Evolutionary conservation across 129 eudicot species (phyloP), one percentile per base, ranked within the genome.

Genomic region (Sambucus nigra): DNA sequence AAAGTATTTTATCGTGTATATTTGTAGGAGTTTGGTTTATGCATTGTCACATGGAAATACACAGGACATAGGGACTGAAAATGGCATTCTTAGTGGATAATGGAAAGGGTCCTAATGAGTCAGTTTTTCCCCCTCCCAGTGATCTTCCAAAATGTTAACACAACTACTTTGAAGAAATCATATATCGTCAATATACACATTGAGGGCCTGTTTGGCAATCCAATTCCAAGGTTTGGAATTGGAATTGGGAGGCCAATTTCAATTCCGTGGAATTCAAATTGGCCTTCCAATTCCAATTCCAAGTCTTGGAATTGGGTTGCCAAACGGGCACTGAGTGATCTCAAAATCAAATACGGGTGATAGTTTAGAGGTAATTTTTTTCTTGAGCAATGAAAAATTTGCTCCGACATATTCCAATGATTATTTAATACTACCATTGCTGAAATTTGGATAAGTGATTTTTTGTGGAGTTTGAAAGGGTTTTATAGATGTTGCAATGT

Each of bases 1-100:
- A n/a, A n/a, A n/a, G n/a, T n/a, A n/a, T n/a, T n/a, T n/a, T n/a
- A n/a, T n/a, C n/a, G n/a, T n/a, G 2, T 19, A 28, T 28, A 59
- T 6, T 52, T 51, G 17, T 35, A 86, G 95, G 93, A 33, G 87
- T 86, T 28, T 86, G 95, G 95, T 86, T 86, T 44, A 70, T 86
- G 95, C 95, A 86, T 79, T 86, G 95, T 47, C 95, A 86, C 57
- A 48, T 86, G 42, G 95, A 86, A 25, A 68, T 86, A 25, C 95
- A 86, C 65, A 86, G 93, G 17, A 81, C 84, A 39, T 82, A 93
- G 95, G 93, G 95, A 5, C 60, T 86, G 13, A 86, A 86, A 68
- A 86, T 82, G 93, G 93, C 93, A 20, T 86, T 86, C 61, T 53
- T 81, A 66, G 95, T 86, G 31, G 88, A 86, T 26, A 79, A 82